These are phyloP conservation scores for Exophiala calicioides DNA, from an alignment of 2,329 filamentous ascomycete species.

Conservation along the genomic window DNA sequence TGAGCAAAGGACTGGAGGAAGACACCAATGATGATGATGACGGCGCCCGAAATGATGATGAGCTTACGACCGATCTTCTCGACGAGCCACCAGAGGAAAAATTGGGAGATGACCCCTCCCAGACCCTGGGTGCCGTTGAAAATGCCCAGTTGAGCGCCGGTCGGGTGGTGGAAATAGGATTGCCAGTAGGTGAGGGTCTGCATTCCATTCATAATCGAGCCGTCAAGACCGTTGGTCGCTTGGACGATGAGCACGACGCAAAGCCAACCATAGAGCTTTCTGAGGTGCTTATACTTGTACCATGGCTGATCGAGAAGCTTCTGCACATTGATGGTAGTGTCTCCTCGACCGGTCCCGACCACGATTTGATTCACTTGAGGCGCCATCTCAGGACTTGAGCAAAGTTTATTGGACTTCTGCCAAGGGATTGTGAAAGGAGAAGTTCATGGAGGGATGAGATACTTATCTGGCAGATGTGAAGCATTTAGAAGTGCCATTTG, in stretches of 20 bases:
- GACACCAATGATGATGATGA: slow-evolving; percentile 33
- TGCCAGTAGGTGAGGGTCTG: slow-evolving; percentile 25
- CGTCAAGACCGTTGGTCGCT: slow-evolving; percentile 22
- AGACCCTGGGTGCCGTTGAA: slow-evolving; percentile 35
- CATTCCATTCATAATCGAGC: slow-evolving; percentile 31
- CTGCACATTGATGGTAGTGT: slow-evolving; percentile 16
- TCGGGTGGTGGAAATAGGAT: slow-evolving; percentile 29
- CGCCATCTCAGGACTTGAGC: too few species aligned
- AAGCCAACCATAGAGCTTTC: slow-evolving; percentile 17
- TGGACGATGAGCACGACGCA: slow-evolving; percentile 20
- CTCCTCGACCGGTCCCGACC: slow-evolving; percentile 14
- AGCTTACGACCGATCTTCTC: slow-evolving; percentile 51
- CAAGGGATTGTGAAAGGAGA: too few species aligned
- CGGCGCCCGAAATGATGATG: slow-evolving; percentile 44
- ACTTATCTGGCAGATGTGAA: too few species aligned
- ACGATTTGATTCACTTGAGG: slow-evolving; percentile 13
- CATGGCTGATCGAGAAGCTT: slow-evolving; percentile 17
- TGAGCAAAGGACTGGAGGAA: slow-evolving; percentile 35
- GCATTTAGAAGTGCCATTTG: too few species aligned
- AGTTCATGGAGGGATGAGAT: too few species aligned
- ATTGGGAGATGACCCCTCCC: slow-evolving; percentile 51
- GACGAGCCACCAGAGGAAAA: slow-evolving; percentile 50
- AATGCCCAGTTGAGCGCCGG: slow-evolving; percentile 25
- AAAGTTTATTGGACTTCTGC: too few species aligned
- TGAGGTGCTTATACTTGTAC: slow-evolving; percentile 18